Evolutionary conservation across 2,329 filamentous ascomycete genomes (phyloP).

Genomic region (Colletotrichum magnum): DNA sequence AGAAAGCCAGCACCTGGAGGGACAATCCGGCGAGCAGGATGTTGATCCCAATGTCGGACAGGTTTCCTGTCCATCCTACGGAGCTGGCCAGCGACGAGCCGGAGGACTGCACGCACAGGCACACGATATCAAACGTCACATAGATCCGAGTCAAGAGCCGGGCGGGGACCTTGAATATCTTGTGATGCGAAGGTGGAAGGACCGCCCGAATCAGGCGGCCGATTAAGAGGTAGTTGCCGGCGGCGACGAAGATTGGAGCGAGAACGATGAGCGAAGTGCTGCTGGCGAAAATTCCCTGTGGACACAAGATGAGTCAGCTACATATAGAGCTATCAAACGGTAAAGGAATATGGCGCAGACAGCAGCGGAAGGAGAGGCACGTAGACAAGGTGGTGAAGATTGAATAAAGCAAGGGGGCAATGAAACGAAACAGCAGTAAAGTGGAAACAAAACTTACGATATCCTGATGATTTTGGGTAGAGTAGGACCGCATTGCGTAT

Average conservation of each 20-base stretch:
- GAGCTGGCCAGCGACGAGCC: conserved; percentile 57
- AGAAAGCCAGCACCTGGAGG: conserved; percentile 57
- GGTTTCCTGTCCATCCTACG: conserved; percentile 50
- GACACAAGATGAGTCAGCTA: too few species aligned
- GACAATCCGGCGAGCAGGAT: conserved; percentile 59
- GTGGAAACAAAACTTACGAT: conserved; percentile 45
- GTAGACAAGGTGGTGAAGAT: background rate
- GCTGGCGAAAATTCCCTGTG: conserved; percentile 54
- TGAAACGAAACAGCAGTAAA: too few species aligned
- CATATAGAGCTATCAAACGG: too few species aligned
- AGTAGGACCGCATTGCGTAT: conserved; percentile 56
- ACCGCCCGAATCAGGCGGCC: conserved; percentile 59
- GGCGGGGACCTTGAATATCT: conserved; percentile 53
- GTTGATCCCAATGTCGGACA: conserved; percentile 53
- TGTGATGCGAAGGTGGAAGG: conserved; percentile 50
- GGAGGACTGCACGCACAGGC: conserved; percentile 59
- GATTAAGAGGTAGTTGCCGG: conserved; percentile 66
- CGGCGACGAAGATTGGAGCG: conserved; percentile 63
- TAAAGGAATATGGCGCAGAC: too few species aligned
- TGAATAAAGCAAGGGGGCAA: too few species aligned
- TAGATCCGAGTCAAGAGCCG: conserved; percentile 60
- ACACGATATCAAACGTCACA: conserved; percentile 60
- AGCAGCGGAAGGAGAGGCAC: too few species aligned
- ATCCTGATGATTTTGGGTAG: conserved; percentile 50
- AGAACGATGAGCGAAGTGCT: conserved; percentile 60